A percentile compares a stretch with the other conserved stretches of the same genome.
Evolutionary conservation across 2,329 filamentous ascomycete genomes (phyloP).

Genomic region (Ophiocordyceps camponoti-rufipedis): DNA sequence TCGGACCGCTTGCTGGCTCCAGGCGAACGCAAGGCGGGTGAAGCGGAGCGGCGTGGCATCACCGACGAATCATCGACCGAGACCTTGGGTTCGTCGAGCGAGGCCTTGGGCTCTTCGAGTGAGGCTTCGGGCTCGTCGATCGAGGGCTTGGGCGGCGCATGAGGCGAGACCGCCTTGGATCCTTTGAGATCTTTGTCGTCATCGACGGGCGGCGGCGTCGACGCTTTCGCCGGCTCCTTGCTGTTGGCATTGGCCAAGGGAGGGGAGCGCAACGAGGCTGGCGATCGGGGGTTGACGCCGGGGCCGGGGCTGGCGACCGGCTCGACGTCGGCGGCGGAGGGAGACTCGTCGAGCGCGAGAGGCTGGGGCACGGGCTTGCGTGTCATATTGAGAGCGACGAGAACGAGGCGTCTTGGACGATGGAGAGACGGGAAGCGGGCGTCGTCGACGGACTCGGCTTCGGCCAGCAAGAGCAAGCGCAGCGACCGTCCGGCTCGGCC

Average conservation of each 20-base stretch:
- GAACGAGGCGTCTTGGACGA: not conserved
- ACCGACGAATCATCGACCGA: slow-evolving; percentile 6
- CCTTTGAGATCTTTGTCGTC: slow-evolving; percentile 6
- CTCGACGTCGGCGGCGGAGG: slow-evolving; percentile 10
- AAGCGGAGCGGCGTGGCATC: slow-evolving; percentile 7
- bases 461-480: not conserved
- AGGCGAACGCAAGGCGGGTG: slow-evolving; percentile 9
- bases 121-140: slow-evolving; percentile 8
- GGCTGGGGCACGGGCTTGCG: slow-evolving; percentile 41
- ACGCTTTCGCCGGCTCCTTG: slow-evolving; percentile 5
- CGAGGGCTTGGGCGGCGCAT: not conserved
- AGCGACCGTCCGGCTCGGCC: not conserved
- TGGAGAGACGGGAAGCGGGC: not conserved
- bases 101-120: slow-evolving; percentile 5
- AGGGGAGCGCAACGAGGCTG: slow-evolving; percentile 25
- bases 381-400: slow-evolving; percentile 22
- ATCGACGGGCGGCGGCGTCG: slow-evolving; percentile 5
- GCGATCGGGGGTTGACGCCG: slow-evolving; percentile 18
- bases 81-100: slow-evolving; percentile 7
- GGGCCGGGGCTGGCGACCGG: slow-evolving; percentile 12
- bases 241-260: slow-evolving; percentile 21
- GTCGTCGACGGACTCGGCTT: not conserved
- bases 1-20: slow-evolving; percentile 6
- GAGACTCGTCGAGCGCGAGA: slow-evolving; percentile 29
- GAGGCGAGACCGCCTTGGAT: slow-evolving; percentile 2